Percentiles rank a stretch among this genome's conserved stretches.
Conservation (phyloP, 2,329 filamentous ascomycete species). For the Sclerotinia glacialis region DNA sequence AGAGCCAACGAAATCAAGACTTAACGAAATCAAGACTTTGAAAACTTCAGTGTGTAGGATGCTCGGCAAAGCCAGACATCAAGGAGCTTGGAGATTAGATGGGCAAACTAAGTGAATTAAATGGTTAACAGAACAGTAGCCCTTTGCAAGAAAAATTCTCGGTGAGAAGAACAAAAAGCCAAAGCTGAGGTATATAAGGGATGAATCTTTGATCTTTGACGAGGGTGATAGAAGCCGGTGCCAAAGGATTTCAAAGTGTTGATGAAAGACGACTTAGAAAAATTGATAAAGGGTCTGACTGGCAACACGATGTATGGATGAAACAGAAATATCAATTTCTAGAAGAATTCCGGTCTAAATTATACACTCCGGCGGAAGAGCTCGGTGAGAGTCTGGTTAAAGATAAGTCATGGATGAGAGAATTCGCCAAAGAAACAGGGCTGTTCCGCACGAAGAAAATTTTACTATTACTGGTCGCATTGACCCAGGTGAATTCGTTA, state of each 20-base stretch:
- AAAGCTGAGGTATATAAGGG: background rate
- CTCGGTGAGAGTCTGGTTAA: background rate
- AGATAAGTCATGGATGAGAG: background rate
- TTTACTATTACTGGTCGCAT: background rate
- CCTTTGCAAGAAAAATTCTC: background rate
- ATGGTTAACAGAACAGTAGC: background rate
- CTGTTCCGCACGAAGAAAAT: no score
- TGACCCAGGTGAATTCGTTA: background rate
- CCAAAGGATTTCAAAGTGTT: background rate
- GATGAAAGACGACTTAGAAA: background rate
- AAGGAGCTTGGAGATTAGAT: no score
- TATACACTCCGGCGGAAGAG: background rate
- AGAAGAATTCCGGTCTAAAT: background rate
- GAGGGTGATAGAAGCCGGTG: background rate
- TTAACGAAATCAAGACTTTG: no score
- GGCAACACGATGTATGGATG: background rate
- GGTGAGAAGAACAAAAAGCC: background rate
- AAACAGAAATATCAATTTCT: background rate
- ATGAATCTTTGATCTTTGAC: background rate
- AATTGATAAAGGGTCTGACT: background rate
- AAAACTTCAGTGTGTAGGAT: no score
- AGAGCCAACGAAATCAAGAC: no score
- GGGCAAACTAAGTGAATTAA: no score
- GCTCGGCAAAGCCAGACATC: no score
- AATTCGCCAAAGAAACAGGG: background rate